Evolutionary conservation across 1,139 yeast genomes (phyloP), one percentile per base, ranked within the genome.

Genomic region (Citeromyces hawaiiensis): DNA sequence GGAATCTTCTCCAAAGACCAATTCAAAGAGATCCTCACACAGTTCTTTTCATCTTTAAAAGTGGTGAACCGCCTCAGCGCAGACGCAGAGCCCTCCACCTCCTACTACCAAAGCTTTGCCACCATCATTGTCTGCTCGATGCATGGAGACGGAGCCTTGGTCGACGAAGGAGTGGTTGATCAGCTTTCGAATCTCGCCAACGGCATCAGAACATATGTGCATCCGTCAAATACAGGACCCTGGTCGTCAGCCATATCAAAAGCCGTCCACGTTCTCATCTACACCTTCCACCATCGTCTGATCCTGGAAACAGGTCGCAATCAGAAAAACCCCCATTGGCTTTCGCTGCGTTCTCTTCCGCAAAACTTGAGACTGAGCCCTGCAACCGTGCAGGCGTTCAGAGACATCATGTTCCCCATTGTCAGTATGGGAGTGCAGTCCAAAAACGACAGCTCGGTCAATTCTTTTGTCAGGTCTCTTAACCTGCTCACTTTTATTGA

Each of bases 211-310:
- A 83, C 96, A 31, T 85, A 80, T 57, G 79, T 79, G 10, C 96
- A 91, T 58, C 98, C 98, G 4, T 87, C 97, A 0, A 88, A 88
- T 54, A 60, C 69, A 15, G 97, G 96, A 0, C 70, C 71, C 17
- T 88, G 98, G 97, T 73, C 94, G 1, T 60, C 72, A 36, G 66
- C 82, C 5, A 72, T 91, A 35, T 69, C 93, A 1, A 74, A 75
- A 44, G 66, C 83, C 29, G 61, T 83, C 10, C 69, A 72, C 45
- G 69, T 73, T 39, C 60, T 78, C 41, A 62, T 74, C 3, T 64
- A 69, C 42, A 72, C 71, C 48, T 76, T 73, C 44, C 86, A 78
- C 51, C 70, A 71, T 43, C 65, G 93, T 50, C 63, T 54, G 36
- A 60, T 66, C 41, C 56, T 66, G 38, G 87, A 80, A 49, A 55